Percentiles rank a stretch among this genome's conserved stretches.
These are phyloP conservation scores for Colletotrichum camelliae DNA, from an alignment of 2,329 filamentous ascomycete species.

Conservation along the genomic window DNA sequence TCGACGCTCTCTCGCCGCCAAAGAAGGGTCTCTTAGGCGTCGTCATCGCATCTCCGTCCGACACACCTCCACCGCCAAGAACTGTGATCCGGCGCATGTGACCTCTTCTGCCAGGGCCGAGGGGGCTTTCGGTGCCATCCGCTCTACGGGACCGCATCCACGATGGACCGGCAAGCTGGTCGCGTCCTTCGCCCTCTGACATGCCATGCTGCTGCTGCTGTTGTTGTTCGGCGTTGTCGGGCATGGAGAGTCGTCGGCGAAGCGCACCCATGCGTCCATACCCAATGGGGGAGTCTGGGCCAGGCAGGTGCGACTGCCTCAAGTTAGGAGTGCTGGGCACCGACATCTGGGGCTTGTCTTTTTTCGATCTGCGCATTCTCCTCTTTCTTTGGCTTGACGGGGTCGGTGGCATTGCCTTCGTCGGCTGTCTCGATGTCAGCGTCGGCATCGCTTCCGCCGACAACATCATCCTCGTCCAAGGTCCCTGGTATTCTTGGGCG, in stretches of 20 bases:
- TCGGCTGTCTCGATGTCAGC: slow-evolving; percentile 86
- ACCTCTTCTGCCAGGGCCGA: slow-evolving; percentile 58
- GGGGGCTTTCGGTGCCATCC: slow-evolving; percentile 55
- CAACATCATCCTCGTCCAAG: slow-evolving; percentile 54
- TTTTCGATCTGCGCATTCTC: slow-evolving; percentile 49
- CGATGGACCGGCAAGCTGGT: slow-evolving; percentile 60
- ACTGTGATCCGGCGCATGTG: slow-evolving; percentile 72
- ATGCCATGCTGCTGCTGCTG: slow-evolving; percentile 55
- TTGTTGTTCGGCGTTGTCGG: slow-evolving; percentile 61
- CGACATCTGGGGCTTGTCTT: slow-evolving; percentile 48
- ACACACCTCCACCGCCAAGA: slow-evolving; percentile 67
- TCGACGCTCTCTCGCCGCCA: slow-evolving; percentile 71
- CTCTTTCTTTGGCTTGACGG: slow-evolving; percentile 65
- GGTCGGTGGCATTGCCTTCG: slow-evolving; percentile 62
- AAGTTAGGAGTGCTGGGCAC: slow-evolving; percentile 69
- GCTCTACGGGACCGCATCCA: slow-evolving; percentile 50
- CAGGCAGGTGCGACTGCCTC: slow-evolving; percentile 40
- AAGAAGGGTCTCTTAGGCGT: slow-evolving; percentile 64
- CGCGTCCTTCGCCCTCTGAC: slow-evolving; percentile 78
- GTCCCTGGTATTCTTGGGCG: slow-evolving; percentile 58
- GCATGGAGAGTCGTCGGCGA: slow-evolving; percentile 69
- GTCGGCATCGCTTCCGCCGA: slow-evolving; percentile 69
- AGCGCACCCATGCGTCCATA: slow-evolving; percentile 57
- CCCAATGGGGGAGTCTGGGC: slow-evolving; percentile 44
- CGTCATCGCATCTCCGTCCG: slow-evolving; percentile 66